Evolutionary conservation across 225 moss, liverwort and hornwort genomes (phyloP).

Genomic region (Lunularia cruciata): DNA sequence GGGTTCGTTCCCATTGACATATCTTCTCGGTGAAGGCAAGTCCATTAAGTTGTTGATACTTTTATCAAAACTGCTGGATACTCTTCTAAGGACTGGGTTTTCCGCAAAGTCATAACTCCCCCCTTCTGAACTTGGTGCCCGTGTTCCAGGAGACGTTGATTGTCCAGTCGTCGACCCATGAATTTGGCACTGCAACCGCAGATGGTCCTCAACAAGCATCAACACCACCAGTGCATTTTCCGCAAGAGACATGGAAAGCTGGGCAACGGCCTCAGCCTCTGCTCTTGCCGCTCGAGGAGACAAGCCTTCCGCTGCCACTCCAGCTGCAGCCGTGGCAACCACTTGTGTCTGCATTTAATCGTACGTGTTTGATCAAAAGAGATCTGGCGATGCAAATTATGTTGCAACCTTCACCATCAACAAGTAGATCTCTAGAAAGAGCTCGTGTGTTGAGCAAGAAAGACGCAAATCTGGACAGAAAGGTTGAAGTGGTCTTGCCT

Average conservation of each 20-base stretch:
- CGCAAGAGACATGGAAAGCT: constrained; percentile 95
- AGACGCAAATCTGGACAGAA: background rate
- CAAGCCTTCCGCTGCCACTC: constrained; percentile 96
- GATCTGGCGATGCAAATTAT: background rate
- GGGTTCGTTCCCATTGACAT: constrained; percentile 41
- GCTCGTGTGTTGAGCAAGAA: background rate
- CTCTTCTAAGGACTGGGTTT: constrained; percentile 34
- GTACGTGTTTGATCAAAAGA: background rate
- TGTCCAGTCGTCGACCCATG: constrained; percentile 35
- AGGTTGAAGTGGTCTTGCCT: constrained; percentile 48
- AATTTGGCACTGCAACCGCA: constrained; percentile 85
- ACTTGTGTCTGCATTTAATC: constrained; percentile 74
- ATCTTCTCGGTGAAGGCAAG: constrained; percentile 38
- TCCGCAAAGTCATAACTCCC: constrained; percentile 36
- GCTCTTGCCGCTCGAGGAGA: constrained; percentile 93
- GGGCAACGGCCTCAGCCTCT: constrained; percentile 95
- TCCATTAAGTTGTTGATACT: constrained; percentile 38
- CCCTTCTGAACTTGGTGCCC: constrained; percentile 23
- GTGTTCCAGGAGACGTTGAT: constrained; percentile 39
- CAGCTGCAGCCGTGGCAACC: constrained; percentile 97
- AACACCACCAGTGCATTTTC: constrained; percentile 98
- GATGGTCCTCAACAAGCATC: constrained; percentile 98
- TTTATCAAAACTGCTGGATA: constrained; percentile 18
- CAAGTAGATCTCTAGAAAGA: background rate
- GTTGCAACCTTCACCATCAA: no score